Percentiles rank a stretch among this genome's conserved stretches.
These are phyloP conservation scores for Fusarium bactridioides DNA, from an alignment of 2,329 filamentous ascomycete genomes.

Conservation along the genomic window DNA sequence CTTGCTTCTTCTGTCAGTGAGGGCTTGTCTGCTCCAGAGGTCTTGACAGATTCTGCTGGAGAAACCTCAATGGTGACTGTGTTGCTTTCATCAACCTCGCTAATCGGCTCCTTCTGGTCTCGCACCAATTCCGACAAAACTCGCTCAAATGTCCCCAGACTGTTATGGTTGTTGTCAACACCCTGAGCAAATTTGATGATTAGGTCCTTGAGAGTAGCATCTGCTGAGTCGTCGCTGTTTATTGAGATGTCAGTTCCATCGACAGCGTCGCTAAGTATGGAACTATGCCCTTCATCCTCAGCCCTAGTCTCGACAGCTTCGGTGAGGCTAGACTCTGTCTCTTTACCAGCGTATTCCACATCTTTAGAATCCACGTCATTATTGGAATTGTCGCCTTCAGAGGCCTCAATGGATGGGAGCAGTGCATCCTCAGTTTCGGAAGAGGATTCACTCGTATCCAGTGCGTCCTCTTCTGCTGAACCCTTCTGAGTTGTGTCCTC, in stretches of 20 bases:
- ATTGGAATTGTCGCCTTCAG: background rate
- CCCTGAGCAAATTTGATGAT: constrained; percentile 60
- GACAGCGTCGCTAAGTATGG: background rate
- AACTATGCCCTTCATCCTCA: background rate
- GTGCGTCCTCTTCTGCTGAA: background rate
- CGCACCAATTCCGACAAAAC: constrained; percentile 59
- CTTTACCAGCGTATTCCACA: background rate
- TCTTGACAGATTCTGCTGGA: background rate
- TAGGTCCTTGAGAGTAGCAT: constrained; percentile 54
- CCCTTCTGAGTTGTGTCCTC: constrained; percentile 11
- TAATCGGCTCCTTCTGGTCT: constrained; percentile 43
- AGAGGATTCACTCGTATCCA: background rate
- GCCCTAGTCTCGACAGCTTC: background rate
- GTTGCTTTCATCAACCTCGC: constrained; percentile 11
- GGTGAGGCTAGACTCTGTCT: background rate
- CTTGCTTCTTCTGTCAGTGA: background rate
- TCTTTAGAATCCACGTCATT: background rate
- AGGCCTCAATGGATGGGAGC: background rate
- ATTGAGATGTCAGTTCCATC: background rate
- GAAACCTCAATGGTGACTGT: background rate
- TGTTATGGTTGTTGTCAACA: constrained; percentile 51
- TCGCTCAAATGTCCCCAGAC: constrained; percentile 59
- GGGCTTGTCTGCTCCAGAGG: background rate
- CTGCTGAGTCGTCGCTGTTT: background rate
- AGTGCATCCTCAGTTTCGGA: background rate